phyloP scores from a whole-genome alignment of 1,284 basidiomycete genomes.

The Cryptococcus amylolentus region DNA sequence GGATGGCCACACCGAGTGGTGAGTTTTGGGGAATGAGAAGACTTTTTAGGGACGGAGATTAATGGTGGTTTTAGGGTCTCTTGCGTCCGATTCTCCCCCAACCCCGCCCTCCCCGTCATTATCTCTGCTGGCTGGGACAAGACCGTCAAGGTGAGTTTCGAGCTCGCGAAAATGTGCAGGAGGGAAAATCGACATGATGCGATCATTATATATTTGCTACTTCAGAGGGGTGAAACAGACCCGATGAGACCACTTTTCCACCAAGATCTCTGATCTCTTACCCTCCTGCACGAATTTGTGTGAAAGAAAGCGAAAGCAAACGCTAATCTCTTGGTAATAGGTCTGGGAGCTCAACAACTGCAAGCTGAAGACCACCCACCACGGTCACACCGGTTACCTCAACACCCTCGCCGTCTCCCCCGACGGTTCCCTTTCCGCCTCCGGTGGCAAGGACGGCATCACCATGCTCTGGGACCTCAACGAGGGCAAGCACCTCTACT shows the following conservation, averaged over 20 bases:
- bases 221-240: conserved; percentile 63
- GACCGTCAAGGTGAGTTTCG: conserved; percentile 87
- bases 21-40: conserved; percentile 13
- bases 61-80: conserved; percentile 68
- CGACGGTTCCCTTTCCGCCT: conserved; percentile 97
- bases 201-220: conserved; percentile 72
- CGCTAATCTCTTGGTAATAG: conserved; percentile 53
- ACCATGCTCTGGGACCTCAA: conserved; percentile 99
- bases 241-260: conserved; percentile 70
- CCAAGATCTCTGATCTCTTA: conserved; percentile 67
- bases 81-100: conserved; percentile 99
- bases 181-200: conserved; percentile 51
- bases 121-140: conserved; percentile 99
- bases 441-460: conserved; percentile 98
- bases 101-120: conserved; percentile 96
- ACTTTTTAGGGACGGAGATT: background rate
- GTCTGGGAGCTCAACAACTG: conserved; percentile 99
- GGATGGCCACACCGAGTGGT: conserved; percentile 96
- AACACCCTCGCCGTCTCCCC: conserved; percentile 99
- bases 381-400: conserved; percentile 99
- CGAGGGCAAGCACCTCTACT: conserved; percentile 99
- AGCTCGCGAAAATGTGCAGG: background rate
- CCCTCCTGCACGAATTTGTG: background rate
- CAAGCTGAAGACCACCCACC: conserved; percentile 99
- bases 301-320: background rate